A percentile compares a stretch with the other conserved stretches of the same genome.
Conservation (phyloP, 2,329 filamentous ascomycete species). For the Ceratocystis diversiconidia region DNA sequence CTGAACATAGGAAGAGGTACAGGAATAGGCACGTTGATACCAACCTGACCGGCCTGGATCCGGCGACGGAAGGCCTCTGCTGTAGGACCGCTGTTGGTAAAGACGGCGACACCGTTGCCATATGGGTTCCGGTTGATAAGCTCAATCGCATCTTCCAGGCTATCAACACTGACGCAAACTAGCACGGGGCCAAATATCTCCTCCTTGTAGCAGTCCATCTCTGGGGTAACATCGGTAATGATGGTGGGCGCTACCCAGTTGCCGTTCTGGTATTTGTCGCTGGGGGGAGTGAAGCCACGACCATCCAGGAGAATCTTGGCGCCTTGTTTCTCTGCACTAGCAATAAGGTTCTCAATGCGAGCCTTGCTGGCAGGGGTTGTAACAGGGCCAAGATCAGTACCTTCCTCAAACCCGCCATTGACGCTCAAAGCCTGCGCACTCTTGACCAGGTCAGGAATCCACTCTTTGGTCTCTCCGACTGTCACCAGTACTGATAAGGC, state of each 20-base stretch:
- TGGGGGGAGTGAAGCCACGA: conserved; percentile 52
- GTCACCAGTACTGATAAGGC: conserved; percentile 70
- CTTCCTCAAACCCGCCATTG: conserved; percentile 68
- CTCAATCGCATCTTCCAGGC: conserved; percentile 64
- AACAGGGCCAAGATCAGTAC: conserved; percentile 67
- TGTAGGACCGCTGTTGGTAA: conserved; percentile 63
- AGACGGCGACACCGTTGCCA: conserved; percentile 75
- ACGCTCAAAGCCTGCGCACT: conserved; percentile 58
- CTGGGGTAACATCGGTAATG: conserved; percentile 63
- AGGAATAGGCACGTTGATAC: conserved; percentile 71
- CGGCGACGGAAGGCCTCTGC: conserved; percentile 65
- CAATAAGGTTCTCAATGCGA: conserved; percentile 63
- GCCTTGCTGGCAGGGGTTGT: conserved; percentile 67
- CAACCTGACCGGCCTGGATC: conserved; percentile 74
- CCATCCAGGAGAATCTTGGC: conserved; percentile 74
- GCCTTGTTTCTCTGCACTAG: conserved; percentile 63
- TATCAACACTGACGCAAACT: conserved; percentile 64
- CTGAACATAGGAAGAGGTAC: conserved; percentile 58
- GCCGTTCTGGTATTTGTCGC: conserved; percentile 60
- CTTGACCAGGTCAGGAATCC: conserved; percentile 65
- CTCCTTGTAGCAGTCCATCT: conserved; percentile 74
- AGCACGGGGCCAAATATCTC: conserved; percentile 80
- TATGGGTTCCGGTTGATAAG: conserved; percentile 79
- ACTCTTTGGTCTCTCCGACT: conserved; percentile 72
- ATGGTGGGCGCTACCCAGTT: conserved; percentile 66